phyloP scores from a whole-genome alignment of 2,329 filamentous ascomycete genomes.

The Calcarisporium arbuscula region DNA sequence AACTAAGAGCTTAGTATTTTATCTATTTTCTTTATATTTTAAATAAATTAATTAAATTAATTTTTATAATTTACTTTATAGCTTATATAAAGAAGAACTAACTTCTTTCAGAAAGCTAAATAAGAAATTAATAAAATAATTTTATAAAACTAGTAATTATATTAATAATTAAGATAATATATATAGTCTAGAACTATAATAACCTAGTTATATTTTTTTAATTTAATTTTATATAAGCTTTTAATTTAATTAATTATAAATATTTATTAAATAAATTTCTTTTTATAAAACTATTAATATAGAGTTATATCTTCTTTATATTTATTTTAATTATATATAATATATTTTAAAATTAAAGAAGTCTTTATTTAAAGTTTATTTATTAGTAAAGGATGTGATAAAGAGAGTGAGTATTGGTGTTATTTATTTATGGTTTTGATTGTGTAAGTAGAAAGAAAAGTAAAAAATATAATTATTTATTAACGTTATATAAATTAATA shows the following conservation, averaged over 20 bases:
- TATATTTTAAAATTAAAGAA: too few species aligned
- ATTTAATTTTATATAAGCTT: not conserved
- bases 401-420: not conserved
- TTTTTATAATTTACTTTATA: not conserved
- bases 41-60: not conserved
- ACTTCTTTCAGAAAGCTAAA: not conserved
- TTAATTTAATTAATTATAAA: not conserved
- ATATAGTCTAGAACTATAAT: too few species aligned
- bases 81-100: not conserved
- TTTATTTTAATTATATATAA: not conserved
- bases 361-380: too few species aligned
- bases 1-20: too few species aligned
- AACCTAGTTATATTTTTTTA: too few species aligned
- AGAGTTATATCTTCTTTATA: not conserved
- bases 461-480: not conserved
- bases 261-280: not conserved
- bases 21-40: too few species aligned
- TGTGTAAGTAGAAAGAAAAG: not conserved
- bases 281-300: not conserved
- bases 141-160: too few species aligned
- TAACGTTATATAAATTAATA: not conserved
- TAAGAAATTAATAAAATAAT: too few species aligned
- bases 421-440: conserved; percentile 15
- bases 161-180: too few species aligned
- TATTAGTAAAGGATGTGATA: not conserved